A percentile compares a stretch with the other conserved stretches of the same genome.
phyloP scores from a whole-genome alignment of 768 basidiomycete species.

The Suillus alpinus region DNA sequence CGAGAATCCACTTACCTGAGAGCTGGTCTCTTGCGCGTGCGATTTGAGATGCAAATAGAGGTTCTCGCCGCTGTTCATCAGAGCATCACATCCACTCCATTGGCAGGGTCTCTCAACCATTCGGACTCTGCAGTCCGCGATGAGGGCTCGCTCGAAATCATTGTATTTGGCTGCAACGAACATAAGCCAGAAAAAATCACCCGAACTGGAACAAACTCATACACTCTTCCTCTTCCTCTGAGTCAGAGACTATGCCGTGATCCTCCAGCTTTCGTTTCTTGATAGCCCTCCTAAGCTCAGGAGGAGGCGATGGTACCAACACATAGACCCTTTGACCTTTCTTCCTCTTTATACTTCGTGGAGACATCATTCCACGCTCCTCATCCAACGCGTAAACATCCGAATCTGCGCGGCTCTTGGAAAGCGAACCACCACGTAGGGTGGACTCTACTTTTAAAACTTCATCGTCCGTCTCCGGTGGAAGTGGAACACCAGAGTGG shows the following conservation, averaged over 20 bases:
- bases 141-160: conserved; percentile 39
- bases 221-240: conserved; percentile 27
- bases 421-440: neutral
- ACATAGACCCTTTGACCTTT: conserved; percentile 24
- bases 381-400: conserved; percentile 14
- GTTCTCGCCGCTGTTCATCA: conserved; percentile 51
- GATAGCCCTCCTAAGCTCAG: conserved; percentile 19
- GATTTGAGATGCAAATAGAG: conserved; percentile 48
- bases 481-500: conserved; percentile 7
- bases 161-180: conserved; percentile 36
- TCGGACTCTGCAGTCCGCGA: conserved; percentile 47
- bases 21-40: conserved; percentile 32
- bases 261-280: conserved; percentile 16
- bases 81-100: conserved; percentile 56
- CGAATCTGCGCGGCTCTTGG: conserved; percentile 19
- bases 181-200: conserved; percentile 24
- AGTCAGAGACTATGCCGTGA: conserved; percentile 10
- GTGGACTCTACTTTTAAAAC: conserved; percentile 10
- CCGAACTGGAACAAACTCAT: conserved; percentile 24
- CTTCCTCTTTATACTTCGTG: conserved; percentile 21
- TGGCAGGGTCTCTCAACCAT: conserved; percentile 48
- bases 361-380: conserved; percentile 1
- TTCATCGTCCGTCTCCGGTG: conserved; percentile 21
- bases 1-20: conserved; percentile 25
- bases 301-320: conserved; percentile 25